Base-by-base conservation (phyloP, 305 asterid species). In the Coffea humblotiana region DNA sequence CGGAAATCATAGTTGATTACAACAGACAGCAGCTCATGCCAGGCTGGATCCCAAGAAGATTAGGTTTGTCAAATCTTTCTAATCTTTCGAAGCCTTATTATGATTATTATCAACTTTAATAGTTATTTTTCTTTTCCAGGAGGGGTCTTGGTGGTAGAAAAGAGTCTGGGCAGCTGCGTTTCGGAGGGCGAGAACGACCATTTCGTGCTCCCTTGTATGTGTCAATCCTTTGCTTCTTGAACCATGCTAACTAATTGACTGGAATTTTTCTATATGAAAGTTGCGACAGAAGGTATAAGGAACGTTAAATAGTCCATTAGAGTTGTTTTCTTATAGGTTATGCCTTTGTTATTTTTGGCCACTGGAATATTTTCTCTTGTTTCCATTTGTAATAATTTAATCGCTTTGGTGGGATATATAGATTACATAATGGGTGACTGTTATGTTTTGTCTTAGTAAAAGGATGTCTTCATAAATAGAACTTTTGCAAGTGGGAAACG, bases 1-100 rank as follows among this genome's bases (percentile, higher is more conserved):
- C 97, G 52, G 98, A 94, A 83, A 90, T 96, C 75, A 86, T 90
- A 80, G 99, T 94, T 78, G 99, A 96, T 85, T 96, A 91, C 90
- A 92, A 90, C 68, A 90, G 97, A 82, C 99, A 96, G 86, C 97
- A 92, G 67, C 88, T 96, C 87, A 96, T 94, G 99, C 93, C 97
- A 45, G 97, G 99, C 65, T 96, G 99, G 99, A 94, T 96, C 86
- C 98, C 99, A 29, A 91, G 99, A 91, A 89, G 99, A 85, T 86
- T 96, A 85, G 97, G 98, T 91, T 82, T 75, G 87, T 82, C 67
- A 82, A 81, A 23, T 35, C 29, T 71, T 60, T 74, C 29, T 40
- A 32, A 51, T 70, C 70, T 29, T 23, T 48, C 54, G 63, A 29
- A 78, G 77, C 72, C 54, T 70, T 74, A 29, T 81, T 75, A 47